Conservation (phyloP, 345 rosid genomes). For the Sapria himalayana region DNA sequence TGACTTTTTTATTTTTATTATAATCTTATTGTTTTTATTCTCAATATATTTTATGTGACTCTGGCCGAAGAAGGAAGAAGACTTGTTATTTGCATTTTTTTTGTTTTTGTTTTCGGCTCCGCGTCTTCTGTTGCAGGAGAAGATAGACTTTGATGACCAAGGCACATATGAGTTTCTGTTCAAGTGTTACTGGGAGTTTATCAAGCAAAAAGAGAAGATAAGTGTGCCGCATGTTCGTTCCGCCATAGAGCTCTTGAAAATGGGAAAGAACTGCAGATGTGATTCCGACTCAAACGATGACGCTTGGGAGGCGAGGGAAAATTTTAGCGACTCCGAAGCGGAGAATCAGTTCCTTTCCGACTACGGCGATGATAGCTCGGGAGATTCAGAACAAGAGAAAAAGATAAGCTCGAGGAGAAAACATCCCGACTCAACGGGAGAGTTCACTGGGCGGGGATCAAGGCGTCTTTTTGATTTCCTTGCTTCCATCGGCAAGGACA, state of each 20-base stretch:
- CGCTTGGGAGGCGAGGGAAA: conserved; percentile 8
- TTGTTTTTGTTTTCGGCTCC: conserved; percentile 1
- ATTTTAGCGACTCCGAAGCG: conserved; percentile 7
- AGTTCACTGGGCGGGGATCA: conserved; percentile 36
- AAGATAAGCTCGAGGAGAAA: neutral
- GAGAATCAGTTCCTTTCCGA: conserved; percentile 9
- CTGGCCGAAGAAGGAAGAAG: no score
- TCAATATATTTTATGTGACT: no score
- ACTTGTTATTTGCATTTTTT: no score
- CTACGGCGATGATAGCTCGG: conserved; percentile 8
- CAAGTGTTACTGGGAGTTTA: conserved; percentile 28
- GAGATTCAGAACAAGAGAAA: neutral
- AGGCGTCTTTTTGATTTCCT: conserved; percentile 22
- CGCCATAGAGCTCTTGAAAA: conserved; percentile 12
- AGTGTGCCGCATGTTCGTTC: conserved; percentile 12
- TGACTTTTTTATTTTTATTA: no score
- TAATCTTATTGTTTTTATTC: no score
- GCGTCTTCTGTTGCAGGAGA: conserved; percentile 11
- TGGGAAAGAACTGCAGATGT: conserved; percentile 1
- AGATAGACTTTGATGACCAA: conserved; percentile 19
- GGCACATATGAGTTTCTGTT: conserved; percentile 19
- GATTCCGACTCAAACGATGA: conserved; percentile 4
- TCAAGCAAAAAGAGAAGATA: conserved; percentile 17
- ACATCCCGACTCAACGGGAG: conserved; percentile 8
- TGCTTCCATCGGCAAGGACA: conserved; percentile 18